These are phyloP conservation scores for Aspergillus pseudotamarii DNA, from an alignment of 2,329 filamentous ascomycete species.

Conservation along the genomic window DNA sequence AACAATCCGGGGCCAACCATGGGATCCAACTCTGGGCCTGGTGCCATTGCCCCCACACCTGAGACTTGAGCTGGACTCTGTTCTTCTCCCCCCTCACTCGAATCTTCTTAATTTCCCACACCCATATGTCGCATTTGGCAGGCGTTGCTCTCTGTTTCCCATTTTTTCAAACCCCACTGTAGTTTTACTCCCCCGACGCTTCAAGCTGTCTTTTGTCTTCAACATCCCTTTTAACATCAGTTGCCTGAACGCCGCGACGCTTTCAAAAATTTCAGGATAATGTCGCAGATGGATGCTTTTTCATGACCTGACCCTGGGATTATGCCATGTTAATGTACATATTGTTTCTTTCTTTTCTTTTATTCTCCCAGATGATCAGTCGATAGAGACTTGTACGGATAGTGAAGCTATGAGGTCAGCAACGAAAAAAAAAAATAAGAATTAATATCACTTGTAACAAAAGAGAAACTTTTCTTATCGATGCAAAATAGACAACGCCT, in stretches of 20 bases:
- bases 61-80: conserved; percentile 33
- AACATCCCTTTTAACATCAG: conserved; percentile 5
- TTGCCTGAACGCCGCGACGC: conserved; percentile 17
- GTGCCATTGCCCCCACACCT: conserved; percentile 29
- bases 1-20: conserved; percentile 31
- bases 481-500: conserved; percentile 4
- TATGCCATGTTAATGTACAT: conserved; percentile 44
- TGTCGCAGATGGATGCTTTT: conserved; percentile 22
- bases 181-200: conserved; percentile 31
- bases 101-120: conserved; percentile 18
- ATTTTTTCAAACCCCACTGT: conserved; percentile 20
- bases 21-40: conserved; percentile 35
- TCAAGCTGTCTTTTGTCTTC: neutral
- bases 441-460: conserved; percentile 36
- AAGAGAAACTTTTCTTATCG: conserved; percentile 25
- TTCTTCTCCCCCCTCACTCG: conserved; percentile 22
- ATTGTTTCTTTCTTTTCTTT: conserved; percentile 28
- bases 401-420: conserved; percentile 41
- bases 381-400: conserved; percentile 40
- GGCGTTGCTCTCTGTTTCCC: conserved; percentile 31
- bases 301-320: conserved; percentile 27
- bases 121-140: conserved; percentile 35
- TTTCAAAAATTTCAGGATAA: conserved; percentile 23
- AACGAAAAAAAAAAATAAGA: conserved; percentile 32
- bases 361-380: conserved; percentile 22